A percentile compares a stretch with the other conserved stretches of the same genome.
These are phyloP conservation scores for Suhomyces vadensis DNA, from an alignment of 805 yeast genomes.

Conservation along the genomic window DNA sequence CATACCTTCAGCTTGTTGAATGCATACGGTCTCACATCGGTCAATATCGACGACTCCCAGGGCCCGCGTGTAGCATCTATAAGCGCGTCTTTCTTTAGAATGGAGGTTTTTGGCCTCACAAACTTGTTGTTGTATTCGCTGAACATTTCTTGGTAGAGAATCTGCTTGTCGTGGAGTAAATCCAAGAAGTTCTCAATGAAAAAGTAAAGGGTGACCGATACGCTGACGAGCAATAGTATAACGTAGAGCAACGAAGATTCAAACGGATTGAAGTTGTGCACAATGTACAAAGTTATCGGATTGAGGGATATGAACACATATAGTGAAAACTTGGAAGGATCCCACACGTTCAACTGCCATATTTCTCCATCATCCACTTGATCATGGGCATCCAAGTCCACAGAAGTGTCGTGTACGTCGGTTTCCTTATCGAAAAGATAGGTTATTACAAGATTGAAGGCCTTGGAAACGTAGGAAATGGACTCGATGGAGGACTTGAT, in stretches of 20 bases:
- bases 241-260: constrained; percentile 10
- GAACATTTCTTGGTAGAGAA: constrained; percentile 58
- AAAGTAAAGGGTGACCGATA: constrained; percentile 27
- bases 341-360: constrained; percentile 67
- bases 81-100: constrained; percentile 56
- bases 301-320: constrained; percentile 55
- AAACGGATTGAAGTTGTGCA: constrained; percentile 28
- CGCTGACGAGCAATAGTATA: constrained; percentile 21
- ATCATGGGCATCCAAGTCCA: constrained; percentile 19
- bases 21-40: constrained; percentile 25
- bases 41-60: constrained; percentile 18
- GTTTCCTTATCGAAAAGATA: constrained; percentile 8
- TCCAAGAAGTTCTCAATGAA: constrained; percentile 48
- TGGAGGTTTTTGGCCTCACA: constrained; percentile 57
- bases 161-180: constrained; percentile 57
- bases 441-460: constrained; percentile 6
- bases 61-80: constrained; percentile 56
- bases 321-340: constrained; percentile 59
- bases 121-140: constrained; percentile 64
- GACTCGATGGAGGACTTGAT: constrained; percentile 12
- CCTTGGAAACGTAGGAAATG: constrained; percentile 6
- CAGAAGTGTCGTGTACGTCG: constrained; percentile 9
- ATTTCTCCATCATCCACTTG: constrained; percentile 30
- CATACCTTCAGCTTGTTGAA: constrained; percentile 45
- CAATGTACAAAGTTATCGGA: constrained; percentile 51